phyloP scores from a whole-genome alignment of 495 filamentous ascomycete genomes.

The Penicillium fimorum region DNA sequence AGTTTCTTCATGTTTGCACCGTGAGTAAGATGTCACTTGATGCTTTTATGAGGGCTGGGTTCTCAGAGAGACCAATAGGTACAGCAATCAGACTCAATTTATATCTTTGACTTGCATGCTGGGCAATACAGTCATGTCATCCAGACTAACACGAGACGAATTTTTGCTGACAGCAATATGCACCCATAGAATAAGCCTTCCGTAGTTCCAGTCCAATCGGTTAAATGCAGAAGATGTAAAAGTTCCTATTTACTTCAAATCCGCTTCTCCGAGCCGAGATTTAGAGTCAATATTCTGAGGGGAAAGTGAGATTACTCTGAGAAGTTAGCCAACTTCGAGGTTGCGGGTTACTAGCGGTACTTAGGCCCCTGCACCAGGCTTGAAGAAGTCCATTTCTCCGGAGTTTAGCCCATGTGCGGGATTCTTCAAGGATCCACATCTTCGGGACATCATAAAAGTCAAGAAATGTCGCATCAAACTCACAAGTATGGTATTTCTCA shows the following conservation, averaged over 20 bases:
- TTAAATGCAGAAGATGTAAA: background rate
- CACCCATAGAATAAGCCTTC: background rate
- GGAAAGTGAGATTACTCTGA: background rate
- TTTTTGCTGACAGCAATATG: too few species aligned
- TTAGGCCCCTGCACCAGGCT: slow-evolving; percentile 13
- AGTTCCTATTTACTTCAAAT: background rate
- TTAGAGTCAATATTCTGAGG: background rate
- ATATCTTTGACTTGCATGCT: background rate
- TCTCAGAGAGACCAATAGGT: background rate
- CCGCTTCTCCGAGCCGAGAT: background rate
- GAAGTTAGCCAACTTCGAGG: background rate
- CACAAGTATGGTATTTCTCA: slow-evolving; percentile 14
- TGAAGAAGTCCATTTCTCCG: slow-evolving; percentile 16
- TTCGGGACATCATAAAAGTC: background rate
- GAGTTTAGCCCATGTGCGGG: background rate
- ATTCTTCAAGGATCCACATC: slow-evolving; percentile 20
- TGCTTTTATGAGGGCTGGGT: background rate
- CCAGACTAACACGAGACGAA: background rate
- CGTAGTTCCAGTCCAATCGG: slow-evolving; percentile 2
- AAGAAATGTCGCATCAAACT: slow-evolving; percentile 3
- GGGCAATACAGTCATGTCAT: background rate
- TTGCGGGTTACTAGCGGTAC: slow-evolving; percentile 3
- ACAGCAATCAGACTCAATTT: background rate
- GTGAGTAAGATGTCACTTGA: background rate
- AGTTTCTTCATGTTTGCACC: background rate